phyloP scores from a whole-genome alignment of 75 land plant species.

The Adiantum capillusveneris region DNA sequence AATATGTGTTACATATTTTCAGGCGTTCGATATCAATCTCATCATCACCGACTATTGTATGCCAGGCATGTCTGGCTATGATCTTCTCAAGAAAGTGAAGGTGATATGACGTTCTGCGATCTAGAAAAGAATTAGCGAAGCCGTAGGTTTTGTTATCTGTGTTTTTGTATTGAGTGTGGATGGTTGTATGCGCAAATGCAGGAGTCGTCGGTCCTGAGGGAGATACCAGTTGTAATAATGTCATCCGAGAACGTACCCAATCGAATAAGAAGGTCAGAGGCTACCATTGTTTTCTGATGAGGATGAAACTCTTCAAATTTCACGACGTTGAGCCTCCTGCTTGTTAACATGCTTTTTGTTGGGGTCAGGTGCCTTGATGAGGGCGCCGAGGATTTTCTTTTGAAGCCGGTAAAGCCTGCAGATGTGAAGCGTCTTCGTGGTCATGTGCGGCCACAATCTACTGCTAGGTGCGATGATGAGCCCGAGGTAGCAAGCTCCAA shows the following conservation, averaged over 20 bases:
- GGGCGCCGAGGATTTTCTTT: conserved; percentile 32
- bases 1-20: neutral
- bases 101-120: conserved; percentile 3
- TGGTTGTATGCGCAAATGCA: conserved; percentile 5
- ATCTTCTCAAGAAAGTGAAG: conserved; percentile 36
- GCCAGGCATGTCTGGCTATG: conserved; percentile 37
- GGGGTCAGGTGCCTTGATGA: conserved; percentile 22
- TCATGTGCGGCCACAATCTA: conserved; percentile 1
- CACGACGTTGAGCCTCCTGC: neutral
- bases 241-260: conserved; percentile 40
- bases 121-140: too few relatives aligned
- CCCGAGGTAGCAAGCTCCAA: too few relatives aligned
- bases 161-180: neutral
- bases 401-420: conserved; percentile 30
- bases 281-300: too few relatives aligned
- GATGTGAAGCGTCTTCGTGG: conserved; percentile 25
- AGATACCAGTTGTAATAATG: conserved; percentile 47
- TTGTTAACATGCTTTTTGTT: neutral
- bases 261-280: conserved; percentile 26
- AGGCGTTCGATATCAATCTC: conserved; percentile 22
- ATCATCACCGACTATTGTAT: conserved; percentile 38
- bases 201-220: conserved; percentile 22
- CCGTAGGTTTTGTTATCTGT: too few relatives aligned
- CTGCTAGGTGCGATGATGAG: too few relatives aligned
- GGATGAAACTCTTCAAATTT: neutral